Conservation (phyloP, 2,329 filamentous ascomycete species). For the Ceratocystis huliohia region DNA sequence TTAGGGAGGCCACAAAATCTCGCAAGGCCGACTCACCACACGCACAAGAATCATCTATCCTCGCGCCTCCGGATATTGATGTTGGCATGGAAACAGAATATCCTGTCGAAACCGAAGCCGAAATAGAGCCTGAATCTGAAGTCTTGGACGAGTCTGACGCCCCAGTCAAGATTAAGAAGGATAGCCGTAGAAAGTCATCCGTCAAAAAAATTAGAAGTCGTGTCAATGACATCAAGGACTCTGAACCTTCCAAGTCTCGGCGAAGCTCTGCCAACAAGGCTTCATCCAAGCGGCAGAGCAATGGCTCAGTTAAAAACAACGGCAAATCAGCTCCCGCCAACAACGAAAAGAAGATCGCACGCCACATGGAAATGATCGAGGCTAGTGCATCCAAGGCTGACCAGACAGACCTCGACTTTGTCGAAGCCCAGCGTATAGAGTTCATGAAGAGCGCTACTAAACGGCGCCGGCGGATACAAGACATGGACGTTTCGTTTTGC, state of each 20-base stretch:
- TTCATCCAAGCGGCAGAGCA: constrained; percentile 45
- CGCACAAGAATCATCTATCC: constrained; percentile 11
- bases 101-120: constrained; percentile 19
- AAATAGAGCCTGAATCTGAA: constrained; percentile 17
- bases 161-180: constrained; percentile 21
- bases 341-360: constrained; percentile 32
- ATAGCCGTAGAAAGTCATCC: constrained; percentile 18
- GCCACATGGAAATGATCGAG: constrained; percentile 32
- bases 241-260: constrained; percentile 39
- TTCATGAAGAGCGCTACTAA: constrained; percentile 50
- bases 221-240: constrained; percentile 39
- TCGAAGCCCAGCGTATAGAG: constrained; percentile 34
- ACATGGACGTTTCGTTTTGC: constrained; percentile 49
- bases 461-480: constrained; percentile 53
- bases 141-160: constrained; percentile 21
- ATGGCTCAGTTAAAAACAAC: constrained; percentile 47
- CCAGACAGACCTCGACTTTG: constrained; percentile 29
- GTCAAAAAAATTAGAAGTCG: constrained; percentile 34
- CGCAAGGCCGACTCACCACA: constrained; percentile 10
- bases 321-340: constrained; percentile 47
- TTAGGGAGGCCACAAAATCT: neutral
- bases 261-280: constrained; percentile 40
- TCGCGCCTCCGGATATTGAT: constrained; percentile 17
- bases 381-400: constrained; percentile 30
- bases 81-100: constrained; percentile 15